A percentile compares a stretch with the other conserved stretches of the same genome.
Conservation (phyloP, 2,329 filamentous ascomycete genomes). For the Cladophialophora bantiana region DNA sequence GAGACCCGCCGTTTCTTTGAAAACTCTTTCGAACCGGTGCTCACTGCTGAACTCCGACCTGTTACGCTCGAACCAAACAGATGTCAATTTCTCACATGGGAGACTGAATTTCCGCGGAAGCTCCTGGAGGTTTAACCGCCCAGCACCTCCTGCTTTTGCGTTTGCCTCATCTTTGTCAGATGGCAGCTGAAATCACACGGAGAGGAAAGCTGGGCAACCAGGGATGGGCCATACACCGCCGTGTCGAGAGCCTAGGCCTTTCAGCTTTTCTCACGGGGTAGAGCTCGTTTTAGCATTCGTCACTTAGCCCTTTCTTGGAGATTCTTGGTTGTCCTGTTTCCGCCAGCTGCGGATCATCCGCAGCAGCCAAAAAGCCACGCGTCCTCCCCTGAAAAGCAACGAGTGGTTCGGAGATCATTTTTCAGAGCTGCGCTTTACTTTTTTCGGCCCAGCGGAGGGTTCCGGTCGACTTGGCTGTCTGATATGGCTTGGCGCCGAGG, state of each 20-base stretch:
- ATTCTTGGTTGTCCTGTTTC: conserved; percentile 21
- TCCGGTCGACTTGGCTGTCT: conserved; percentile 30
- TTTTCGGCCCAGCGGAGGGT: conserved; percentile 16
- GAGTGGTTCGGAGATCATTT: conserved; percentile 9
- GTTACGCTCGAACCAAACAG: background rate
- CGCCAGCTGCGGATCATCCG: conserved; percentile 9
- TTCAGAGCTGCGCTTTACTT: conserved; percentile 7
- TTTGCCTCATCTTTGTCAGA: conserved; percentile 15
- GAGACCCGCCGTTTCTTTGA: background rate
- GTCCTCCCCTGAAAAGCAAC: conserved; percentile 3
- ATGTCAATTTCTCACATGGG: background rate
- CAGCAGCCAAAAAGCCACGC: conserved; percentile 15
- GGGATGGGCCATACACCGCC: background rate
- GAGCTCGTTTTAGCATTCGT: conserved; percentile 14
- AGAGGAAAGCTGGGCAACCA: conserved; percentile 5
- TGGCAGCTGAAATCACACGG: conserved; percentile 8
- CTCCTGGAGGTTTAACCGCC: conserved; percentile 12
- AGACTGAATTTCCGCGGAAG: background rate
- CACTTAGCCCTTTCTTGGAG: conserved; percentile 12
- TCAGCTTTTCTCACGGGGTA: conserved; percentile 3
- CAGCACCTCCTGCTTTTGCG: conserved; percentile 11
- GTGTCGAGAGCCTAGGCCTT: conserved; percentile 14
- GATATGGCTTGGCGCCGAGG: conserved; percentile 29
- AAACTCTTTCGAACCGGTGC: background rate
- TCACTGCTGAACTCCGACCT: background rate